Evolutionary conservation across 768 basidiomycete species (phyloP), one percentile per base, ranked within the genome.

Genomic region (Lactifluus subvellereus): DNA sequence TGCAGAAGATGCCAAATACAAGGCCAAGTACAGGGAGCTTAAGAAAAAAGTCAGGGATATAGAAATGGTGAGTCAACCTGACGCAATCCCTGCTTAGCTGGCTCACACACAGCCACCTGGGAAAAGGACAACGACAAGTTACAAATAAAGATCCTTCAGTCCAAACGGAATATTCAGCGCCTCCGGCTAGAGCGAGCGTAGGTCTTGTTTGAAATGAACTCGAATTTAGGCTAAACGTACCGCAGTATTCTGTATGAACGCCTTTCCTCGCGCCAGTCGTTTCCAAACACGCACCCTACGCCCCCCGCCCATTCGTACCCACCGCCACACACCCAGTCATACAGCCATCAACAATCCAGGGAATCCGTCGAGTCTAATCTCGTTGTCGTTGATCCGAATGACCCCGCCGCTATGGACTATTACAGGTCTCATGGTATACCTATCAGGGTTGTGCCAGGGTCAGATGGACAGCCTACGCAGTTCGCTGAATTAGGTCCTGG

Each of bases 121-220:
- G n/a, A 40, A 48, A 71, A 94, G 91, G 90, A 93, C 75, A 94
- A 94, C 75, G 91, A 93, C 79, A 91, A 87, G 75, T 81, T 94
- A 62, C 83, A 88, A 71, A 84, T 86, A 79, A 89, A 91, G 73
- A 84, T 91, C 42, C 77, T 90, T 33, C 80, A 86, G 71, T 84
- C 90, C 35, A 92, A 89, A 74, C 85, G 86, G 69, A 87, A 84
- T 70, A 91, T 94, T 48, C 89, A 91, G 73, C 81, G 91, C 47
- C 88, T 92, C 83, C 88, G 91, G 74, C 78, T 94, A 61, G 91
- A 94, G 75, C 80, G 91, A 77, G 89, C 90, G 91, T 93, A 69
- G 78, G 90, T 84, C 62, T 22, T 68, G 63, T 42, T 59, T 71
- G 69, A 68, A 60, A 56, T 51, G 33, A 47, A 20, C 22, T 22